A percentile compares a stretch with the other conserved stretches of the same genome.
Conservation (phyloP, 2,329 filamentous ascomycete genomes). For the Exophiala lecanii-corni region DNA sequence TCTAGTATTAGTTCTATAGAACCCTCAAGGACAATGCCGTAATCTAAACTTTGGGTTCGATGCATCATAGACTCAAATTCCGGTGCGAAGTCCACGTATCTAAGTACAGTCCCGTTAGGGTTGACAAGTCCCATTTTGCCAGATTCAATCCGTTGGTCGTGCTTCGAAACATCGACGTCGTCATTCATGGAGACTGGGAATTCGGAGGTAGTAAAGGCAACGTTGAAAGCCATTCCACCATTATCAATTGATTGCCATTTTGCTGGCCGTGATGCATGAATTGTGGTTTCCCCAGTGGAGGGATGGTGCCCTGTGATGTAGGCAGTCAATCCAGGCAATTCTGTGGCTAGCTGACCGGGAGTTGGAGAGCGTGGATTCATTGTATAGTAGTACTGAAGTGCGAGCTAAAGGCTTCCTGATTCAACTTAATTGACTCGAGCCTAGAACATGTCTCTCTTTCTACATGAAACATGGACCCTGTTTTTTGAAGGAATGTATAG, state of each 20-base stretch:
- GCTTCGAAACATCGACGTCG: conserved; percentile 11
- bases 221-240: conserved; percentile 11
- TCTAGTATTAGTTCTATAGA: conserved; percentile 49
- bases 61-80: conserved; percentile 44
- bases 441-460: no score
- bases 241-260: conserved; percentile 12
- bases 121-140: conserved; percentile 8
- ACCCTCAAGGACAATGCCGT: conserved; percentile 52
- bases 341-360: conserved; percentile 9
- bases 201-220: conserved; percentile 7
- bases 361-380: conserved; percentile 13
- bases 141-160: conserved; percentile 4
- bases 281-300: conserved; percentile 8
- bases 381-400: no score
- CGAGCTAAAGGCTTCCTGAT: no score
- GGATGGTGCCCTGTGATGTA: conserved; percentile 13
- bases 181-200: conserved; percentile 14
- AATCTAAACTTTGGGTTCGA: conserved; percentile 52
- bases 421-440: no score
- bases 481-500: no score
- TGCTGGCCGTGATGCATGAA: conserved; percentile 9
- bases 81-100: conserved; percentile 44
- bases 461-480: no score
- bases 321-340: conserved; percentile 11
- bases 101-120: conserved; percentile 9